Evolutionary conservation across 2,329 filamentous ascomycete genomes (phyloP), one percentile per base, ranked within the genome.

Genomic region (Arthrobotrys iridis): DNA sequence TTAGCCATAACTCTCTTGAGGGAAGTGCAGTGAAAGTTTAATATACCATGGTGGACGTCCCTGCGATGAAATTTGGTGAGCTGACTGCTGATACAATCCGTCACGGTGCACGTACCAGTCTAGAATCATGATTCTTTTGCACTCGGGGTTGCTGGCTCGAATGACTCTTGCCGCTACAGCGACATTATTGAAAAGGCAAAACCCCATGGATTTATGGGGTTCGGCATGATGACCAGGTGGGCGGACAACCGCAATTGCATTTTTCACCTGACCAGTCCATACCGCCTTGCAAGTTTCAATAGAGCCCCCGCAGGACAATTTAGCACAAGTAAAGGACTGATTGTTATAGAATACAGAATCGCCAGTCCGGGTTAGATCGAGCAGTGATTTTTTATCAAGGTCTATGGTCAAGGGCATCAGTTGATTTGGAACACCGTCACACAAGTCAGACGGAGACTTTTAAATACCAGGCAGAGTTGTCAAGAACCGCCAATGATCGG

Each of bases 101-200:
- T 24, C 10, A 20, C n/a, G 10, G 30, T 5, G 50, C 18, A 89
- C 90, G 80, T 90, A 92, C 92, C 95, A 99, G 81, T 99, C 95
- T 5, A 99, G 85, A 78, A 99, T 95, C 65, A 99, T 83, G 18
- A 99, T 88, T 82, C 96, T 98, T 66, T 93, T 89, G 80, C 94
- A 97, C 2, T 94, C 88, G 0, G 91, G 91, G 78, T 91, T 95
- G 73, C 93, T 89, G 62, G 86, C 84, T 81, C 97, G 93, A 81
- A 93, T 97, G 10, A 93, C 91, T 73, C 88, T 90, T n/a, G 93
- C 90, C 0, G 93, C 94, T 71, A 99, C 91, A 18, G 92, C 93
- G 2, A 98, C 95, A 80, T 99, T 99, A 84, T 99, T 97, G 84
- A 98, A 98, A 72, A 98, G 88, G 81, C 95, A 99, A 81, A 99